Base-by-base conservation (phyloP, 768 basidiomycete genomes). In the Boletellus ananiceps region DNA sequence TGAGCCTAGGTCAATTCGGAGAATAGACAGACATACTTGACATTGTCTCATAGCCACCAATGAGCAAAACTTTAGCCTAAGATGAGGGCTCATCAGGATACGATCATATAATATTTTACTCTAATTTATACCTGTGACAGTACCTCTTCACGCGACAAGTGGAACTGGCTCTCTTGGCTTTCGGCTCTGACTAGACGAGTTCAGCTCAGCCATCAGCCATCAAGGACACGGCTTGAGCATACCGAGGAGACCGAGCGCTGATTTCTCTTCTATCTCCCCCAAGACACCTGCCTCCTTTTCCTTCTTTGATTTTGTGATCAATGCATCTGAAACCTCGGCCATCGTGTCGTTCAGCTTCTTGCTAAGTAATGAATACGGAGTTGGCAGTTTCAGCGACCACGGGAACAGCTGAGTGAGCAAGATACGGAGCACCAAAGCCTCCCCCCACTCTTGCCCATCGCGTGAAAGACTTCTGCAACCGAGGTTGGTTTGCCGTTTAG, bases 11-110 rank as follows among this genome's bases (percentile, higher is more conserved):
- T 16, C 9, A 29, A 53, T 33, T 13, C 5, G 19, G 16, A 21
- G 6, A 18, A 37, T 2, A 4, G 25, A 18, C 4, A 3, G 19
- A 50, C 64, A 23, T 52, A 66, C 71, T 63, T 1, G 71, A 68
- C 2, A 68, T 70, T 8, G 70, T 70, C 54, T 72, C 70, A 51
- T 73, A 74, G 14, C 71, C 71, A 12, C 63, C 64, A 21, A 71
- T 33, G 16, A 73, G 56, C 1, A 73, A 56, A 4, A 61, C 47
- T 46, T 79, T 77, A 60, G 68, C 61, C 63, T 64, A 25, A 25
- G 23, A 4, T 7, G 23, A 25, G 23, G 23, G 23, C 19, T 19
- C 19, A 25, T 25, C 6, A 25, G 23, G 23, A 5, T 5, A 25
- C 23, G 23, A 7, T 25, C 23, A 25, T 25, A 25, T 25, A 25